A percentile compares a stretch with the other conserved stretches of the same genome.
Conservation (phyloP, 352 stramenopile species). For the Elongisporangium prolatum region DNA sequence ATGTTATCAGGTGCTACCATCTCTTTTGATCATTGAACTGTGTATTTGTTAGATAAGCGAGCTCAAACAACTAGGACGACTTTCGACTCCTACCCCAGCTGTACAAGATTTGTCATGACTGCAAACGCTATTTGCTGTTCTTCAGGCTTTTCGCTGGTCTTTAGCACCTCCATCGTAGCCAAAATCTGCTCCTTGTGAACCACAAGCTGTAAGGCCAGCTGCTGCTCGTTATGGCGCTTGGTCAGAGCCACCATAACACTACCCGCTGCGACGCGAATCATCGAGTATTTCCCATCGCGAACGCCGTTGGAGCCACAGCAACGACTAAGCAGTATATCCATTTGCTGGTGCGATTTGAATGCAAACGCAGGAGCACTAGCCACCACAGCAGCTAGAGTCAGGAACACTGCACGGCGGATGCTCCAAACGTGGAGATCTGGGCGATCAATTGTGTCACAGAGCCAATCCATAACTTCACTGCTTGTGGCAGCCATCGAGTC, state of each 20-base stretch:
- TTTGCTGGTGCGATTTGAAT: conserved; percentile 18
- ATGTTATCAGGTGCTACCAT: too few species aligned
- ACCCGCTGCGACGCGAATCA: conserved; percentile 60
- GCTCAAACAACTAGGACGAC: background rate
- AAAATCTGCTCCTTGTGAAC: conserved; percentile 45
- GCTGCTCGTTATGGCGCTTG: conserved; percentile 21
- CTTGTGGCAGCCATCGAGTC: conserved; percentile 1
- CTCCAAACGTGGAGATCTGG: conserved; percentile 60
- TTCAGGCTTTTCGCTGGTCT: conserved; percentile 46
- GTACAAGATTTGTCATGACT: conserved; percentile 35
- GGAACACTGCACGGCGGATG: conserved; percentile 53
- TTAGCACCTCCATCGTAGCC: conserved; percentile 35
- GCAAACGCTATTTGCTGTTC: conserved; percentile 58
- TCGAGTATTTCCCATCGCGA: conserved; percentile 62
- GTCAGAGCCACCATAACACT: conserved; percentile 39
- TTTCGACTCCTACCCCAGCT: conserved; percentile 9
- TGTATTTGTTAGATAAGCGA: background rate
- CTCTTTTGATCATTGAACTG: background rate
- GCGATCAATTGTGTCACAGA: conserved; percentile 31
- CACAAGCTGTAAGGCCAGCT: conserved; percentile 37
- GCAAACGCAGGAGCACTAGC: conserved; percentile 14
- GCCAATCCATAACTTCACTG: conserved; percentile 41
- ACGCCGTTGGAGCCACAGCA: conserved; percentile 58
- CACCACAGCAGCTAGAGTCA: conserved; percentile 28
- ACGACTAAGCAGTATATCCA: conserved; percentile 28